Evolutionary conservation across 1,284 basidiomycete genomes (phyloP), one percentile per base, ranked within the genome.

Genomic region (Vanrija sp.): DNA sequence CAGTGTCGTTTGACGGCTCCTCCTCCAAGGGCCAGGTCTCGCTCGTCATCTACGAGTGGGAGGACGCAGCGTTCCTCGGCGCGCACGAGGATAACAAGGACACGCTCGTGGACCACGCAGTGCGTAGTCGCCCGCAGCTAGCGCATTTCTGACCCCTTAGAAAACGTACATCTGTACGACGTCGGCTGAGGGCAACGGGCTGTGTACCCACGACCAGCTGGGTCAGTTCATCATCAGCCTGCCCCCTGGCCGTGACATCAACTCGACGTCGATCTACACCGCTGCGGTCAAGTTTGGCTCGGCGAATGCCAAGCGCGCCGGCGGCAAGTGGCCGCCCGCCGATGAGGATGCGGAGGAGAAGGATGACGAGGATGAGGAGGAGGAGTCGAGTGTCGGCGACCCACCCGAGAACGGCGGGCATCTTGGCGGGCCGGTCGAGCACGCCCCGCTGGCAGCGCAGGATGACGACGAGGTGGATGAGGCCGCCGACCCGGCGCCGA

Each of bases 11-110:
- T 76, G 84, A 90, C 63, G 75, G 79, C 4, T 56, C 68, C 10
- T 56, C 68, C 10, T 92, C 91, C 3, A 78, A 84, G 64, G 95
- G 95, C n/a, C 89, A 93, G 68, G 80, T 97, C 24, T 89, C 95
- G 16, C 85, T 95, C 78, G 87, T 96, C 53, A 85, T 98, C 45
- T 98, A 98, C 72, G 95, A 98, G 75, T 98, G 93, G 89, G 71
- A 79, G 25, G 95, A 98, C 69, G 85, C 86, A 46, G 77, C 80
- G 50, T 91, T 88, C 68, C 80, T 98, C 12, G 95, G 95, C 31
- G 88, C 31, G 2, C 31, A 31, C 31, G 31, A 31, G 31, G 12
- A 31, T 14, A 14, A 5, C 31, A 31, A 76, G 23, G 67, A 75
- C 7, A 65, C 68, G 9, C 64, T 64, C 3, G 65, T 35, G 54